These are phyloP conservation scores for Hypocreales sp. DNA, from an alignment of 2,329 filamentous ascomycete species.

Conservation along the genomic window DNA sequence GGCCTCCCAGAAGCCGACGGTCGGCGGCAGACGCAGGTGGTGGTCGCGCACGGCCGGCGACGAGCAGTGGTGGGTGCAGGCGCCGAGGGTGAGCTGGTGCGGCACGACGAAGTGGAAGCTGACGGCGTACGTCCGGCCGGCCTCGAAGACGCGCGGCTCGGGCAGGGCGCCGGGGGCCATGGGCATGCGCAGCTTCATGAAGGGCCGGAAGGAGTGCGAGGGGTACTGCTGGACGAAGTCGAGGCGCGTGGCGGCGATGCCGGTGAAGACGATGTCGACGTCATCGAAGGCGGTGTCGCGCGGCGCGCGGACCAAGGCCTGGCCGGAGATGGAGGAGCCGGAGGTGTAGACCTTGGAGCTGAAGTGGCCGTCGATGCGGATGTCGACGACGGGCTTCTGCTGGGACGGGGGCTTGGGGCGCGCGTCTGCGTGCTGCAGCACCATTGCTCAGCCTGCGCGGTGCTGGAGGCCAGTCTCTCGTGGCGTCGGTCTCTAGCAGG, in stretches of 20 bases:
- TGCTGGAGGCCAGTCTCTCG: no score
- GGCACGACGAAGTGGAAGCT: constrained; percentile 47
- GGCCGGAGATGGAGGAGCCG: constrained; percentile 32
- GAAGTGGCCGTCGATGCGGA: constrained; percentile 38
- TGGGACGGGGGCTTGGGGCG: constrained; percentile 3
- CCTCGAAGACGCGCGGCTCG: constrained; percentile 27
- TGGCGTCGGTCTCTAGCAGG: no score
- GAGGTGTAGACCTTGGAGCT: constrained; percentile 40
- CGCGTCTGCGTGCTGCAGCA: neutral
- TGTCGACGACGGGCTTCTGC: constrained; percentile 23
- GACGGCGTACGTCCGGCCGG: constrained; percentile 30
- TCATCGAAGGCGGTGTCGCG: constrained; percentile 32
- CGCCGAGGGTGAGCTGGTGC: constrained; percentile 38
- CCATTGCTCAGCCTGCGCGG: neutral
- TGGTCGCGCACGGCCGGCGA: constrained; percentile 30
- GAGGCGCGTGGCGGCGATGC: constrained; percentile 31
- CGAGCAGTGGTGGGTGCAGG: constrained; percentile 34
- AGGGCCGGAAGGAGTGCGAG: constrained; percentile 31
- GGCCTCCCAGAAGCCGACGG: constrained; percentile 33
- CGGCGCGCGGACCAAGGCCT: constrained; percentile 27
- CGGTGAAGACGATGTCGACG: constrained; percentile 37
- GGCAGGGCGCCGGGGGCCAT: constrained; percentile 30
- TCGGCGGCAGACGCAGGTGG: constrained; percentile 37
- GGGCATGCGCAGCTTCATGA: constrained; percentile 41
- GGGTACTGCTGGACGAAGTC: constrained; percentile 34